Percentiles rank a stretch among this genome's conserved stretches.
These are phyloP conservation scores for Pseudogymnoascus sp. DNA, from an alignment of 2,329 filamentous ascomycete genomes.

Conservation along the genomic window DNA sequence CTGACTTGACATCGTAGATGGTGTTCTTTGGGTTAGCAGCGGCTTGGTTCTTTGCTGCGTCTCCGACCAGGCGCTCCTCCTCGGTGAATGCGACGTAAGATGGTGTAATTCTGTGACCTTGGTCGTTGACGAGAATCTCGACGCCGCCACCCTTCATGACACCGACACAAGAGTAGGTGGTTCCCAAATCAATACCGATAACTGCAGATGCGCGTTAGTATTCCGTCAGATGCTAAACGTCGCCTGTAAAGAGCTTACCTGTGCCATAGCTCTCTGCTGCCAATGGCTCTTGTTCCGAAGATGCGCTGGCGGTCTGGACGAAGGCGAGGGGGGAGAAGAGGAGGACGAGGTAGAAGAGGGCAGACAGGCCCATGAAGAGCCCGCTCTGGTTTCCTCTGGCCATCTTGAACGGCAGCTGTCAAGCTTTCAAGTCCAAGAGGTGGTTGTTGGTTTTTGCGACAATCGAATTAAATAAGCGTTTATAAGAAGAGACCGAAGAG, in stretches of 20 bases:
- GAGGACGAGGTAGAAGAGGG: slow-evolving; percentile 84
- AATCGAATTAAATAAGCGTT: slow-evolving; percentile 3
- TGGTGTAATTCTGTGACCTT: slow-evolving; percentile 92
- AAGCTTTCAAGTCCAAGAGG: slow-evolving; percentile 4
- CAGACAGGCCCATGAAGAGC: slow-evolving; percentile 73
- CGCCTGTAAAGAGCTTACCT: slow-evolving; percentile 32
- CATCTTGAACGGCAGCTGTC: slow-evolving; percentile 36
- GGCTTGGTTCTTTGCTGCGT: slow-evolving; percentile 95
- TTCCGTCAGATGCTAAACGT: background rate
- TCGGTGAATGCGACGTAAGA: slow-evolving; percentile 96
- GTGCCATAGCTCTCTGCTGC: slow-evolving; percentile 69
- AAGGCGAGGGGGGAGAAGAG: slow-evolving; percentile 83
- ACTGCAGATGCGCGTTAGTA: slow-evolving; percentile 39
- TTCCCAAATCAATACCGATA: slow-evolving; percentile 93
- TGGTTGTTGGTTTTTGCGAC: background rate
- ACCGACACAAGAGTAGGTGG: slow-evolving; percentile 83
- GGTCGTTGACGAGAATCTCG: slow-evolving; percentile 92
- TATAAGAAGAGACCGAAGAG: background rate
- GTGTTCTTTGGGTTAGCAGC: slow-evolving; percentile 68
- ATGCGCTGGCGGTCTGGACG: slow-evolving; percentile 63
- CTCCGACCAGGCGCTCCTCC: slow-evolving; percentile 92
- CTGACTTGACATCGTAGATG: slow-evolving; percentile 77
- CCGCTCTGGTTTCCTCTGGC: slow-evolving; percentile 54
- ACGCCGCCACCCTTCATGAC: slow-evolving; percentile 94
- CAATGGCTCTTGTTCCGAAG: slow-evolving; percentile 56